Conservation (phyloP, 2,329 filamentous ascomycete genomes). For the Intubia oerlemansii region DNA sequence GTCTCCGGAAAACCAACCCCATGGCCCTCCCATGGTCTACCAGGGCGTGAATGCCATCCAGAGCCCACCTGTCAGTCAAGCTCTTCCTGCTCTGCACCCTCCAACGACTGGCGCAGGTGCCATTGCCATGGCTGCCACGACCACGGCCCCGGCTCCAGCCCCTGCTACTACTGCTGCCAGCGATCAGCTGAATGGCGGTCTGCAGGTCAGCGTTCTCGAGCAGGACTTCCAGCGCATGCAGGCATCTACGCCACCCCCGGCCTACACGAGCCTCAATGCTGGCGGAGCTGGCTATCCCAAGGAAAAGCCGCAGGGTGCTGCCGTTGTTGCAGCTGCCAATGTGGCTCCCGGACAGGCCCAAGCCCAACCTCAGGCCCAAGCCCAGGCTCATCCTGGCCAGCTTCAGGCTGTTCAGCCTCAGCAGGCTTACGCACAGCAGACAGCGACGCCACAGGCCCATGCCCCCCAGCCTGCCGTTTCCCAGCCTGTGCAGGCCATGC, state of each 20-base stretch:
- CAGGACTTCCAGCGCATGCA: slow-evolving; percentile 73
- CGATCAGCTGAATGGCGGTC: slow-evolving; percentile 16
- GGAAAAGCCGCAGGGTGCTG: slow-evolving; percentile 38
- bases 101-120: too few species aligned
- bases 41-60: slow-evolving; percentile 60
- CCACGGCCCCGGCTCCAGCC: slow-evolving; percentile 13
- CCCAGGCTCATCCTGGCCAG: neutral
- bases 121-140: too few species aligned
- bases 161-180: slow-evolving; percentile 13
- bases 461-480: too few species aligned
- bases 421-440: too few species aligned
- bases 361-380: too few species aligned
- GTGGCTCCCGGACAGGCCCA: too few species aligned
- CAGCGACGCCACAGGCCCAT: slow-evolving; percentile 1
- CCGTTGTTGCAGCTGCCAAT: slow-evolving; percentile 13
- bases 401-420: neutral
- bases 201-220: slow-evolving; percentile 53
- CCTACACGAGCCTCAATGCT: slow-evolving; percentile 62
- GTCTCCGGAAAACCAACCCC: slow-evolving; percentile 61
- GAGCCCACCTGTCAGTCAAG: slow-evolving; percentile 32
- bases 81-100: too few species aligned
- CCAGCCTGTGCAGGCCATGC: too few species aligned
- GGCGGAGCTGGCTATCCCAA: slow-evolving; percentile 47
- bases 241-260: slow-evolving; percentile 73
- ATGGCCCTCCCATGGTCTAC: slow-evolving; percentile 80